Percentiles rank a stretch among this genome's conserved stretches.
phyloP scores from a whole-genome alignment of 805 yeast genomes.

The Metahyphopichia silvanorum region DNA sequence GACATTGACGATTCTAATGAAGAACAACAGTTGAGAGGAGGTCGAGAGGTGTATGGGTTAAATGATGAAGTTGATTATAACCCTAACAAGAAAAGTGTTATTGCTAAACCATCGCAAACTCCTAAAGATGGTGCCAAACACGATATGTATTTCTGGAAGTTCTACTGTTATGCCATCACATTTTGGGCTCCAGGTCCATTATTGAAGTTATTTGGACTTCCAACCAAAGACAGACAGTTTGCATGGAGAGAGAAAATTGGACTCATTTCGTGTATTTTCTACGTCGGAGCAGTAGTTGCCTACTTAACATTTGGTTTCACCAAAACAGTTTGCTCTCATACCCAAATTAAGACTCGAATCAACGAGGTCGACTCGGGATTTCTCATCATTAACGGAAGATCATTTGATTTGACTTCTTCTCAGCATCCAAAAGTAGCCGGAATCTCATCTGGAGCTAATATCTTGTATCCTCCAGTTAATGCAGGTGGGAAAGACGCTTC shows the following conservation, averaged over 20 bases:
- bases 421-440: slow-evolving; percentile 85
- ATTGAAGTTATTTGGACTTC: slow-evolving; percentile 70
- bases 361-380: slow-evolving; percentile 58
- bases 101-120: slow-evolving; percentile 11
- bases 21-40: slow-evolving; percentile 19
- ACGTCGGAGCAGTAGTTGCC: slow-evolving; percentile 76
- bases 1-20: slow-evolving; percentile 21
- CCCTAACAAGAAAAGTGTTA: slow-evolving; percentile 24
- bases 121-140: slow-evolving; percentile 8
- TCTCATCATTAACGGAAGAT: slow-evolving; percentile 78
- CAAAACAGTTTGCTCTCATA: slow-evolving; percentile 64
- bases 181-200: slow-evolving; percentile 90
- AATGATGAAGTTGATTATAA: slow-evolving; percentile 52
- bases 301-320: slow-evolving; percentile 91
- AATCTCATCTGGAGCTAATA: slow-evolving; percentile 61
- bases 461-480: slow-evolving; percentile 78
- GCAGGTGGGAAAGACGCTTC: slow-evolving; percentile 89
- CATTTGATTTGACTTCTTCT: slow-evolving; percentile 67
- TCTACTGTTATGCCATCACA: slow-evolving; percentile 76
- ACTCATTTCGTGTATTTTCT: slow-evolving; percentile 67
- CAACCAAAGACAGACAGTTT: slow-evolving; percentile 74
- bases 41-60: slow-evolving; percentile 54
- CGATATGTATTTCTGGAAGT: slow-evolving; percentile 62
- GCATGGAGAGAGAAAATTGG: slow-evolving; percentile 98
- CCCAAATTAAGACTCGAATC: slow-evolving; percentile 48